Conservation (phyloP, 2,329 filamentous ascomycete genomes). For the Talaromyces albobiverticillius region DNA sequence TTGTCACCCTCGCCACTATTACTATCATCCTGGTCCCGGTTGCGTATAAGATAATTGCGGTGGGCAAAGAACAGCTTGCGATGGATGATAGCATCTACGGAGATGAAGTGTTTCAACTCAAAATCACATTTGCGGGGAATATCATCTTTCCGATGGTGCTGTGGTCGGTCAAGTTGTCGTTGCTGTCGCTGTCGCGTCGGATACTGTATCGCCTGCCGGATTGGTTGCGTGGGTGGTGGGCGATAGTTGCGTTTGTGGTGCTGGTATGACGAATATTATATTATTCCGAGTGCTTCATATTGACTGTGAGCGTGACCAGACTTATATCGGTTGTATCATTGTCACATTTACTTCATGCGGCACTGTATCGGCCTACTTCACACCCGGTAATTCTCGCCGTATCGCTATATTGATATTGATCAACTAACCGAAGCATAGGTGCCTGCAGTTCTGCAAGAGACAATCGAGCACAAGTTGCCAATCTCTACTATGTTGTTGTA, state of each 20-base stretch:
- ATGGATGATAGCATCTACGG: conserved; percentile 27
- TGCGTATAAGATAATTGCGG: conserved; percentile 29
- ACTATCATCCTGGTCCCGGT: conserved; percentile 35
- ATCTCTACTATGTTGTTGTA: conserved; percentile 33
- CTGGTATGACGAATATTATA: conserved; percentile 21
- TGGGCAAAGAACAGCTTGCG: conserved; percentile 20
- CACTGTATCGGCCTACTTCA: conserved; percentile 36
- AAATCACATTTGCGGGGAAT: conserved; percentile 37
- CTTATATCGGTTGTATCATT: conserved; percentile 35
- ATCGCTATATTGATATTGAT: too few relatives aligned
- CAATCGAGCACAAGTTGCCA: conserved; percentile 28
- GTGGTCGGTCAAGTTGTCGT: conserved; percentile 40
- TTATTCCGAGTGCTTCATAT: background rate
- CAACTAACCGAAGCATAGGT: conserved; percentile 9
- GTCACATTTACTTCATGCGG: conserved; percentile 32
- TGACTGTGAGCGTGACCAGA: conserved; percentile 20
- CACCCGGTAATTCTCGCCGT: conserved; percentile 14
- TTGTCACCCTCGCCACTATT: conserved; percentile 26
- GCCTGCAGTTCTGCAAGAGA: conserved; percentile 27
- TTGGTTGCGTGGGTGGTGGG: conserved; percentile 36
- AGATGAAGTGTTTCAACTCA: conserved; percentile 31
- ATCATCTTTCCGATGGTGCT: conserved; percentile 38
- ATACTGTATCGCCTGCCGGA: conserved; percentile 29
- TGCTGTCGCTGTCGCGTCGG: conserved; percentile 39
- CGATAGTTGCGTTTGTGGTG: conserved; percentile 30